Conservation (phyloP, 495 filamentous ascomycete species). For the Aspergillus heteromorphus region DNA sequence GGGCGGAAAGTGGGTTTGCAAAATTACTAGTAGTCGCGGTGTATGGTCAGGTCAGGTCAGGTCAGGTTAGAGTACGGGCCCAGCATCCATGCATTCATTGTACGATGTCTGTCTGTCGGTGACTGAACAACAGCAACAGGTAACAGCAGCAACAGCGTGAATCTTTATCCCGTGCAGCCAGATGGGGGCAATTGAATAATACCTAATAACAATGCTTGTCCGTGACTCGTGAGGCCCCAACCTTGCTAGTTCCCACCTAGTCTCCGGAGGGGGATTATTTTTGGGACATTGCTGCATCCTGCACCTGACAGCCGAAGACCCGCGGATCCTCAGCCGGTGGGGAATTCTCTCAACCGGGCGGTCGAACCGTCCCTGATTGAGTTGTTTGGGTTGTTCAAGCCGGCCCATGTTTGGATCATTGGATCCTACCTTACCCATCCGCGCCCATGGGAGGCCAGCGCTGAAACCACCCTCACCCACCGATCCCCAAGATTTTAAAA, state of each 20-base stretch:
- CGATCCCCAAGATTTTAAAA: neutral
- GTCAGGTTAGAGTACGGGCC: neutral
- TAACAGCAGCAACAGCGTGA: too few species aligned
- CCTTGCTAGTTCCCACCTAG: neutral
- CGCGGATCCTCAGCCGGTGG: neutral
- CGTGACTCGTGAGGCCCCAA: too few species aligned
- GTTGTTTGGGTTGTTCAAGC: neutral
- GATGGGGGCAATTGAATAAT: too few species aligned
- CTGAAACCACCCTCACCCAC: neutral
- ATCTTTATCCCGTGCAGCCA: neutral
- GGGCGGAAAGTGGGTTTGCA: neutral
- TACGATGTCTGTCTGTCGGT: neutral
- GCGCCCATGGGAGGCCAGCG: neutral
- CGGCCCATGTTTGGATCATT: too few species aligned
- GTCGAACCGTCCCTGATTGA: conserved; percentile 9
- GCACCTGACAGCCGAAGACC: conserved; percentile 2
- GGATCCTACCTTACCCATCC: too few species aligned
- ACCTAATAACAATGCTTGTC: too few species aligned
- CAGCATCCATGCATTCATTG: neutral
- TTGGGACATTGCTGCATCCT: conserved; percentile 3
- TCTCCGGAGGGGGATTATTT: neutral
- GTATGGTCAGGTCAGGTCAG: neutral
- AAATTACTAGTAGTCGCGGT: conserved; percentile 1
- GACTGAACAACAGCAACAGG: too few species aligned
- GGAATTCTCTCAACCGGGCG: conserved; percentile 1